A percentile compares a stretch with the other conserved stretches of the same genome.
Evolutionary conservation across 2,329 filamentous ascomycete species (phyloP).

Genomic region (Aspergillus fructus): DNA sequence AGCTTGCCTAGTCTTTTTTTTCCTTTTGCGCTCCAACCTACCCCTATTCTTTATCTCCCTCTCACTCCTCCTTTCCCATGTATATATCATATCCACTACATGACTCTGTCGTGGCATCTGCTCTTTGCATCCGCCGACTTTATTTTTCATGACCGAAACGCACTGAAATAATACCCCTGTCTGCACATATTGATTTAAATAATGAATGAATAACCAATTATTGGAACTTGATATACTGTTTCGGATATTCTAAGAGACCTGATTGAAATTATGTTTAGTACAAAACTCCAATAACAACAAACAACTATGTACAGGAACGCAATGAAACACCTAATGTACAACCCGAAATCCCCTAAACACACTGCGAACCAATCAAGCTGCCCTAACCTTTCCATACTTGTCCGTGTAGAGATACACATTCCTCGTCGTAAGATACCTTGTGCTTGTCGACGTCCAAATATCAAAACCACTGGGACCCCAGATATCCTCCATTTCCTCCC

Average conservation of each 20-base stretch:
- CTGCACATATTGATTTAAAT: not conserved
- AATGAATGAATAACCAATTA: not conserved
- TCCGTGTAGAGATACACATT: not conserved
- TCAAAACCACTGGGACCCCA: slow-evolving; percentile 23
- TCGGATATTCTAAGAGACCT: no score
- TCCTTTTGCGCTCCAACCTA: not conserved
- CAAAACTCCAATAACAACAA: no score
- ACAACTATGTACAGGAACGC: no score
- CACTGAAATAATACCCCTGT: not conserved
- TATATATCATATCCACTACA: not conserved
- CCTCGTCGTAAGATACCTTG: not conserved
- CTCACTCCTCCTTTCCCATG: not conserved
- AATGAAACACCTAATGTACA: not conserved
- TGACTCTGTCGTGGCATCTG: not conserved
- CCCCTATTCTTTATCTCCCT: not conserved
- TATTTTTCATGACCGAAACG: not conserved
- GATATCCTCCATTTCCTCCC: slow-evolving; percentile 52
- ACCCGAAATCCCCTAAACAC: not conserved
- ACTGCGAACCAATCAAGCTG: not conserved
- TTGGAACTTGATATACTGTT: not conserved
- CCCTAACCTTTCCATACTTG: slow-evolving; percentile 9
- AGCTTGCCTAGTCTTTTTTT: slow-evolving; percentile 24
- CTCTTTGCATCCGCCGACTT: not conserved
- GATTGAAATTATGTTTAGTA: no score
- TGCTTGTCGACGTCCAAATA: not conserved